Base-by-base conservation (phyloP, 148 eudicot genomes). In the Cornus kousa region DNA sequence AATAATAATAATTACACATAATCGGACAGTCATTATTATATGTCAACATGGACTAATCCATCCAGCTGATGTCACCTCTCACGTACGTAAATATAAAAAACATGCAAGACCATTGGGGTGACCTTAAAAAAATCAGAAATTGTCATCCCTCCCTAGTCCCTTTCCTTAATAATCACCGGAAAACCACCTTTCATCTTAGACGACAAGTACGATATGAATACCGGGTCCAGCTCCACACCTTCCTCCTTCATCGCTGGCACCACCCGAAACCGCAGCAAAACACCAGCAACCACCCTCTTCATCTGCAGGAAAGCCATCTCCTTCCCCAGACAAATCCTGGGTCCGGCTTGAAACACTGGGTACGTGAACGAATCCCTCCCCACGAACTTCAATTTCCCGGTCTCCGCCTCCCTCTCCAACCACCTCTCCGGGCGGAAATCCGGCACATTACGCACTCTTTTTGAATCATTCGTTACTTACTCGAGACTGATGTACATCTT, bases 251-350 rank as follows among this genome's bases (percentile, higher is more conserved):
- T 12, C 73, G 71, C 81, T 74, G 88, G 88, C 37, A 82, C 86
- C 73, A 88, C 86, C 86, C 74, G 81, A 23, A 86, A 88, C 75
- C 80, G 77, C 37, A 81, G 70, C 68, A 86, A 37, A 46, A 88
- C 76, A 9, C 81, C 87, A 23, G 84, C 84, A 12, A 68, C 86
- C 57, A 88, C 78, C 70, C 87, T 80, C 85, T 88, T 88, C 91
- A 88, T 88, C 75, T 88, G 91, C 87, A 88, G 64, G 31, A 80
- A 78, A 0, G 91, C 91, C 91, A 88, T 88, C 64, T 88, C 91
- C 71, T 88, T 88, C 32, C 91, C 89, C 57, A 88, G 24, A 50
- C 91, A 88, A 20, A 86, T 57, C 70, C 91, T 80, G 0, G 88
- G 88, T 80, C 91, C 91, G 7, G 87, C 91, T 65, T 88, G 91